Evolutionary conservation across 1,139 yeast species (phyloP), one percentile per base, ranked within the genome.

Genomic region (Debaryomycetaceae sp.): DNA sequence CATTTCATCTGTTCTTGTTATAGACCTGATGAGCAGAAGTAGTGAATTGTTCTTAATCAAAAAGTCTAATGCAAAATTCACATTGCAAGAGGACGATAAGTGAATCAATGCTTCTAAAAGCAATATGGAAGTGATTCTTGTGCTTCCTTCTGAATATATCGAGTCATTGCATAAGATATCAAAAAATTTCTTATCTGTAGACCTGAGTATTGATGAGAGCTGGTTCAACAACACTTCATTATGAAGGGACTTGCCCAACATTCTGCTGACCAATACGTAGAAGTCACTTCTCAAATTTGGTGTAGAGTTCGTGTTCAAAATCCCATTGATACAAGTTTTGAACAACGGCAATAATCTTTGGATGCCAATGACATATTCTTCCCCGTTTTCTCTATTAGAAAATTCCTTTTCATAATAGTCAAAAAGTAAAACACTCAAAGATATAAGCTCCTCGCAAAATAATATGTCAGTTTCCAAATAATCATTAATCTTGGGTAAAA

Each of bases 121-220:
- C 16, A 88, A 60, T 13, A 89, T 67, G 1, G 96, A 83, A 0
- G 92, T 82, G n/a, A 89, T 73, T 48, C 95, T 74, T 2, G 85
- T 77, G 0, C 84, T 67, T 0, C 94, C 94, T 50, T 86, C 95
- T 1, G 94, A 89, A 42, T 80, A 73, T 13, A 87, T 75, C 0
- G 94, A 83, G 62, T 92, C 98, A 46, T 79, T 81, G 52, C 88
- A 81, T 28, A 88, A 71, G 1, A 77, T 73, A 30, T 79, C 83
- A 31, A 88, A 67, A 45, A 87, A 65, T 46, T 77, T 75, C 33
- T 76, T 81, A 43, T 84, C 89, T 14, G 81, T 67, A 6, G 82
- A 66, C 38, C 78, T 73, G 35, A 88, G 63, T 22, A 78, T 74
- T 13, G 69, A 71, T 35, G 77, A 56, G 15, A 82, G 61, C 40